Evolutionary conservation across 495 filamentous ascomycete genomes (phyloP).

Genomic region (Darksidea phi): DNA sequence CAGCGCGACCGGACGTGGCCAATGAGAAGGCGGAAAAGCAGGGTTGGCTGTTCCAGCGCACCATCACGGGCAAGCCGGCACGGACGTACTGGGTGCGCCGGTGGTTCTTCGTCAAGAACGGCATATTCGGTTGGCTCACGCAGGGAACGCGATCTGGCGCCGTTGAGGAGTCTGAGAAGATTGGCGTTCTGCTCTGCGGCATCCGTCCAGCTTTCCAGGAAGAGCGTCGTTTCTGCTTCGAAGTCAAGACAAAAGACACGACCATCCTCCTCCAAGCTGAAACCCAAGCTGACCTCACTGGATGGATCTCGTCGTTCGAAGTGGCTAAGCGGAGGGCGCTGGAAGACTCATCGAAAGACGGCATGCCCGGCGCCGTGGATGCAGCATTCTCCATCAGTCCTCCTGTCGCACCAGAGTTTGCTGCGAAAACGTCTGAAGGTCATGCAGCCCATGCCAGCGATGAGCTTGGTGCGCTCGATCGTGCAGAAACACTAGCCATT

Average conservation of each 20-base stretch:
- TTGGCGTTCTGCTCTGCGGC: constrained; percentile 90
- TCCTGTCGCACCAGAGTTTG: constrained; percentile 83
- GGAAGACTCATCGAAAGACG: constrained; percentile 68
- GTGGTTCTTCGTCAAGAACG: constrained; percentile 94
- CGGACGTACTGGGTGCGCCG: constrained; percentile 81
- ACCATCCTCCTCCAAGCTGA: constrained; percentile 89
- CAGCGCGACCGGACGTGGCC: constrained; percentile 43
- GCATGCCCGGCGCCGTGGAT: constrained; percentile 63
- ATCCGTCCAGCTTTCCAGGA: constrained; percentile 87
- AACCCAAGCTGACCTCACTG: constrained; percentile 81
- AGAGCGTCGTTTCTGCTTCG: constrained; percentile 94
- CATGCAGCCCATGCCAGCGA: constrained; percentile 60
- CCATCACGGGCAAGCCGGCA: constrained; percentile 81
- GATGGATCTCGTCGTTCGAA: constrained; percentile 92
- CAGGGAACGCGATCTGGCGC: constrained; percentile 79
- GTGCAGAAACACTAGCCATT: constrained; percentile 63
- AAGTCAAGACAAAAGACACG: constrained; percentile 96
- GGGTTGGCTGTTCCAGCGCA: constrained; percentile 86
- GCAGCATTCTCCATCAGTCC: constrained; percentile 91
- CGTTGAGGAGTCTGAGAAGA: constrained; percentile 92
- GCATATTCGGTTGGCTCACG: constrained; percentile 94
- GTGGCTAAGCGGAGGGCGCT: constrained; percentile 88
- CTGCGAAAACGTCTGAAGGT: constrained; percentile 69
- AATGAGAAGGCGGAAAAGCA: constrained; percentile 68
- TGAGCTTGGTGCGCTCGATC: constrained; percentile 55